phyloP scores from a whole-genome alignment of 2,329 filamentous ascomycete genomes.

The Diaporthe vexans region DNA sequence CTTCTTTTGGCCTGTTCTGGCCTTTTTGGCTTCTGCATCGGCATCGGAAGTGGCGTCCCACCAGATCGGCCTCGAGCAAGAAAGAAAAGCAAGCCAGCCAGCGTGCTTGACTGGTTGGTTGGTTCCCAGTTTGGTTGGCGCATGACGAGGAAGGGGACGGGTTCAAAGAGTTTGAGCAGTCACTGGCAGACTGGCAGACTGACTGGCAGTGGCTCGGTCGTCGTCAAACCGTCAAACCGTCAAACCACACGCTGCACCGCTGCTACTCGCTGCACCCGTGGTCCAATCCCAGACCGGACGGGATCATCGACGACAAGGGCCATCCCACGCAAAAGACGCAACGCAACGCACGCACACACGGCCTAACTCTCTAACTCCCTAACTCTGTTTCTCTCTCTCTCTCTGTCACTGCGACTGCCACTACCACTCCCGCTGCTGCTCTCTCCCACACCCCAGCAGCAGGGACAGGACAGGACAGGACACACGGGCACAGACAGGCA shows the following conservation, averaged over 20 bases:
- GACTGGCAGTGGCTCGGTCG: constrained; percentile 7
- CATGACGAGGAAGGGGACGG: not conserved
- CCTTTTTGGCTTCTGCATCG: not conserved
- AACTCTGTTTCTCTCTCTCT: too few species aligned
- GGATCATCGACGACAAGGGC: constrained; percentile 23
- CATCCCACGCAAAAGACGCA: constrained; percentile 7
- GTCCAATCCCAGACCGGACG: constrained; percentile 22
- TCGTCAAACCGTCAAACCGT: not conserved
- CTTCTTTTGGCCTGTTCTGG: not conserved
- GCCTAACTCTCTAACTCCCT: not conserved
- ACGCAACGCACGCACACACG: not conserved
- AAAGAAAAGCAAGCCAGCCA: not conserved
- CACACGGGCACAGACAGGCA: too few species aligned
- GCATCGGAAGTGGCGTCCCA: constrained; percentile 29
- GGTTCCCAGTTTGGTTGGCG: not conserved
- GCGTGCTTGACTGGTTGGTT: not conserved
- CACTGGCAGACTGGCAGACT: too few species aligned
- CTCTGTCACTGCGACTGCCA: not conserved
- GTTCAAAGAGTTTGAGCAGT: too few species aligned
- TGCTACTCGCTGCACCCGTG: not conserved
- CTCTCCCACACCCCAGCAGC: not conserved
- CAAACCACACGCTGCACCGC: too few species aligned
- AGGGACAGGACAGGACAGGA: too few species aligned
- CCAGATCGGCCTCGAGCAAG: constrained; percentile 10
- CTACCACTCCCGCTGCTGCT: not conserved